phyloP scores from a whole-genome alignment of 805 yeast genomes.

The Starmerella gropengiesseri region DNA sequence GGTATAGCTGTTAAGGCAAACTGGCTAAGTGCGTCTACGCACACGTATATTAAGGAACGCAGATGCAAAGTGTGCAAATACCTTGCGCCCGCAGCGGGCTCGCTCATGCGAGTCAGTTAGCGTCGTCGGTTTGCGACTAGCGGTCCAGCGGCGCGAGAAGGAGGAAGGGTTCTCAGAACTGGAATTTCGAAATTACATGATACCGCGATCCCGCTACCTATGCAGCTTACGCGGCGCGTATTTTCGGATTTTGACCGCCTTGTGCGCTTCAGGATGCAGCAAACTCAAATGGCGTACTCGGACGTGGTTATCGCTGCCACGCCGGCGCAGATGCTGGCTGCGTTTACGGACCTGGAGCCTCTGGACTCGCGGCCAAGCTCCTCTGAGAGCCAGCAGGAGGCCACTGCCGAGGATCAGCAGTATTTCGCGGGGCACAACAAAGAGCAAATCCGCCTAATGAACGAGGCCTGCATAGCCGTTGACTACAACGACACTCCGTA shows the following conservation, averaged over 20 bases:
- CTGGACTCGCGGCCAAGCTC: slow-evolving; percentile 22
- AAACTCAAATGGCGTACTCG: slow-evolving; percentile 12
- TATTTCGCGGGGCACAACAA: slow-evolving; percentile 81
- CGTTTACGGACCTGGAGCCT: slow-evolving; percentile 27
- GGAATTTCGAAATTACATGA: background rate
- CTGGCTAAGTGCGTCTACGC: no score
- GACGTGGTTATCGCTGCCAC: slow-evolving; percentile 21
- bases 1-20: no score
- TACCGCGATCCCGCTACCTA: background rate
- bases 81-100: background rate
- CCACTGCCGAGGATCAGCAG: slow-evolving; percentile 24
- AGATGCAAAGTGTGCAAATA: no score
- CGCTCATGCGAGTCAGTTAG: background rate
- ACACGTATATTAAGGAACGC: no score
- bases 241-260: no score
- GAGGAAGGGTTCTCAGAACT: background rate
- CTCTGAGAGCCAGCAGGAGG: slow-evolving; percentile 16
- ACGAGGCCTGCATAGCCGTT: slow-evolving; percentile 87
- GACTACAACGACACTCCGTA: slow-evolving; percentile 79
- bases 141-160: background rate
- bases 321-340: slow-evolving; percentile 21
- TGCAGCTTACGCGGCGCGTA: no score
- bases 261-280: no score
- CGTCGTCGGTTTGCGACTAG: background rate
- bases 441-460: slow-evolving; percentile 91